These are phyloP conservation scores for Eucalyptus fibrosa DNA, from an alignment of 345 rosid species.

Conservation along the genomic window DNA sequence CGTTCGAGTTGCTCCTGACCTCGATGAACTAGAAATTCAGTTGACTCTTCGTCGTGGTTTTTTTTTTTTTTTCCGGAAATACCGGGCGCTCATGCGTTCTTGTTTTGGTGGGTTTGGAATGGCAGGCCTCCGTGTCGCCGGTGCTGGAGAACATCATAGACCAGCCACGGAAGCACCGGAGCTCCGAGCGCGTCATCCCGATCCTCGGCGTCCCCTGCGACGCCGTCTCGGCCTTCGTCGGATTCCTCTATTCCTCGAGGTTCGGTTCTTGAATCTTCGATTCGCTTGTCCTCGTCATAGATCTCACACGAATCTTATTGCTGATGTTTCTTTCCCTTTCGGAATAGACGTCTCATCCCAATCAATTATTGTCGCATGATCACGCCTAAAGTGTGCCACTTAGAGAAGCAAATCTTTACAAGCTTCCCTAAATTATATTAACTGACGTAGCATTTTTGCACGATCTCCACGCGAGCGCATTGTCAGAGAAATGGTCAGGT, in stretches of 20 bases:
- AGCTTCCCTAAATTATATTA: not conserved
- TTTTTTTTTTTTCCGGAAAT: not conserved
- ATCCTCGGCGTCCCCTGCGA: conserved; percentile 33
- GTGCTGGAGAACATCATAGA: conserved; percentile 27
- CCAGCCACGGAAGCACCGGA: conserved; percentile 20
- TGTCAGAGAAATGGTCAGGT: not conserved
- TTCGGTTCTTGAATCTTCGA: not conserved
- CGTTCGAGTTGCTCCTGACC: not conserved
- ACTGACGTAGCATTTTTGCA: not conserved
- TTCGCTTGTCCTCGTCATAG: not conserved
- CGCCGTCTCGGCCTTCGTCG: conserved; percentile 25
- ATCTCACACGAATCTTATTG: not conserved
- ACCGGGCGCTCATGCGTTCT: not conserved
- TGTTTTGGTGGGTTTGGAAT: not conserved
- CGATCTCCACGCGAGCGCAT: not conserved
- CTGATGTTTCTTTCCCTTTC: not conserved
- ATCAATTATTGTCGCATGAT: not conserved
- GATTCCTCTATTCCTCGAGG: conserved; percentile 28
- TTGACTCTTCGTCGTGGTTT: not conserved
- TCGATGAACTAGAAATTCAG: not conserved
- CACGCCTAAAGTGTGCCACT: not conserved
- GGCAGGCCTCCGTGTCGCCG: conserved; percentile 22
- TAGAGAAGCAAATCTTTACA: not conserved
- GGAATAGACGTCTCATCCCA: not conserved
- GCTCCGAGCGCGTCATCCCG: conserved; percentile 17